Evolutionary conservation across 2,329 filamentous ascomycete species (phyloP), one percentile per base, ranked within the genome.

Genomic region (Blastomyces parvus): DNA sequence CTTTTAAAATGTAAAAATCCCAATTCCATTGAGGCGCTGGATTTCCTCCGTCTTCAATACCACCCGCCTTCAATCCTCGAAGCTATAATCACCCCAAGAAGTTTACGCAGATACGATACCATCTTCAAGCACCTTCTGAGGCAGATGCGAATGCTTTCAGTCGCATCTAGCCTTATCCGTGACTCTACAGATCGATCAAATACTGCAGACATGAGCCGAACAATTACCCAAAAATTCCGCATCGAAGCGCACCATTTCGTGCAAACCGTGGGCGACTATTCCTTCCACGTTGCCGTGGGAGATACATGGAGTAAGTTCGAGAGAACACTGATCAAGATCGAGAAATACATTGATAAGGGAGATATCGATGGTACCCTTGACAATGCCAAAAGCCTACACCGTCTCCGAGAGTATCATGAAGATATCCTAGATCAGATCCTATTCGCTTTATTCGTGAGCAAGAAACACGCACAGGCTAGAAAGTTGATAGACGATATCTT

Each of bases 11-110:
- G 91, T 74, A 87, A 95, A 81, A 85, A 97, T 69, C 87, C 91
- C 0, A 84, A 90, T 71, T 88, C 88, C 0, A 82, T 97, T 22
- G 87, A 93, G 71, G 94, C 94, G 0, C 81, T 97, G n/a, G 94
- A 97, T 74, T 97, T 99, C 70, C 80, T 99, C 19, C 86, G 90
- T 1, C 79, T 99, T 8, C 88, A 91, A 56, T 97, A 97, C 76
- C 89, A 88, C 50, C 82, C 91, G 0, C 88, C 91, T 0, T 74
- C 83, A 0, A 85, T 90, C 0, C 79, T 97, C 0, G 81, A 86
- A 50, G 80, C 86, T 0, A 82, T 97, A 65, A 86, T 99, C 52
- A 91, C 90, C 0, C 80, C 85, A 0, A 74, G 81, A 0, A 83
- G 88, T 1, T 77, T 97, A 13, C 79, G 86, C 62, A 91, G 91